Percentiles rank a stretch among this genome's conserved stretches.
phyloP scores from a whole-genome alignment of 176 grass and related monocot genomes.

The sorghum (Sorghum bicolor) region Sorghum_bicolor_NCBIv3 NC_012870.2:66780501-66781000 shows the following conservation, averaged over 20 bases:
- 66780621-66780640: not conserved
- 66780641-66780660: not conserved
- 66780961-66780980: conserved; percentile 6
- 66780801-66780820: conserved; percentile 51
- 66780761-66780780: not conserved
- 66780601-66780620: not conserved
- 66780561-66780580: not conserved
- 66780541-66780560: not conserved
- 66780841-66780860: conserved; percentile 54
- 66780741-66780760: not conserved
- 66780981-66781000: not conserved
- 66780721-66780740: not conserved
- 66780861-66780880: conserved; percentile 52
- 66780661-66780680: not conserved
- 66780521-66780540: not conserved
- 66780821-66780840: conserved; percentile 83
- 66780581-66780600: not conserved
- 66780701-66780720: not conserved
- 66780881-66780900: conserved; percentile 88
- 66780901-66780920: conserved; percentile 90
- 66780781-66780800: not conserved
- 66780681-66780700: not conserved
- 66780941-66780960: conserved; percentile 90
- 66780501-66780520: not conserved
- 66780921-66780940: conserved; percentile 72